Evolutionary conservation across 1,284 basidiomycete genomes (phyloP).

Genomic region (Austroboletus niveus): DNA sequence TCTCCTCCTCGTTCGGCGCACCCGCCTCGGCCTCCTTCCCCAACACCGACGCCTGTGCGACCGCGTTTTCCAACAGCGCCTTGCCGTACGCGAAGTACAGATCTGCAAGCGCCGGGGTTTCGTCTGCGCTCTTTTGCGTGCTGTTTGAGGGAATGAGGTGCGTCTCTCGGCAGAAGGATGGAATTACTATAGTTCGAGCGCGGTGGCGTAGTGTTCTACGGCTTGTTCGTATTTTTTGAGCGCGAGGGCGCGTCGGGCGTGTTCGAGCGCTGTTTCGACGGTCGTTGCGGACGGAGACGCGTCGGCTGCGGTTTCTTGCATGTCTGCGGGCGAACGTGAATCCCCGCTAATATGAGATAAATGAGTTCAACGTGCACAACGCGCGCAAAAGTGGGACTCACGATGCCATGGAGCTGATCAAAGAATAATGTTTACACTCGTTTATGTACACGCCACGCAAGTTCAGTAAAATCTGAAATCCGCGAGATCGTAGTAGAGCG

Average conservation of each 20-base stretch:
- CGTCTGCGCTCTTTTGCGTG: conserved; percentile 68
- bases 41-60: conserved; percentile 76
- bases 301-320: conserved; percentile 4
- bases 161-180: neutral
- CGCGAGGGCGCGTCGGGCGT: conserved; percentile 83
- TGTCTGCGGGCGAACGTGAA: neutral
- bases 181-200: conserved; percentile 75
- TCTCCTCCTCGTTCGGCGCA: conserved; percentile 44
- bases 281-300: conserved; percentile 27
- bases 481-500: neutral
- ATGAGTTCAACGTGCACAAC: neutral
- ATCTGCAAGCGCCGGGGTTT: conserved; percentile 77
- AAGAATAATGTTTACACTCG: conserved; percentile 18
- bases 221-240: conserved; percentile 86
- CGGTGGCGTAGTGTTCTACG: conserved; percentile 80
- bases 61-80: conserved; percentile 85
- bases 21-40: conserved; percentile 72
- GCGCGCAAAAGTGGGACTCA: conserved; percentile 10
- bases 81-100: conserved; percentile 85
- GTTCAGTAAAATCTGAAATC: neutral
- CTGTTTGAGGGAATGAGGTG: conserved; percentile 37
- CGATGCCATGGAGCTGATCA: conserved; percentile 19
- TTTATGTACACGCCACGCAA: neutral
- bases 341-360: conserved; percentile 5
- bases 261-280: conserved; percentile 63